Base-by-base conservation (phyloP, 1,139 yeast genomes). In the Pichia kudriavzevii region DNA sequence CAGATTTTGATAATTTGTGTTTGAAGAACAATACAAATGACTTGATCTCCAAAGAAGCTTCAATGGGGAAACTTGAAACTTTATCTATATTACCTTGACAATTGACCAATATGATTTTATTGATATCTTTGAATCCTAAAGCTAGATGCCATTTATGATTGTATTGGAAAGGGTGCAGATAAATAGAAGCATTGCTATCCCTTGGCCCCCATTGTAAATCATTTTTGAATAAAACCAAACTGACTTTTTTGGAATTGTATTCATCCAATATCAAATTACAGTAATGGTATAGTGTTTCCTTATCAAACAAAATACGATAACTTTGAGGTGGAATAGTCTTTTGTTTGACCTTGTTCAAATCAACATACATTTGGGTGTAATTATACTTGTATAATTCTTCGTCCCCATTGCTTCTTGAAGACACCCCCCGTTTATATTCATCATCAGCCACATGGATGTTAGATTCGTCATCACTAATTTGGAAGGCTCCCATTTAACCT, bases 91-190 rank as follows among this genome's bases (percentile, higher is more conserved):
- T 33, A 14, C 34, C 36, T 2, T 56, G 46, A 35, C 61, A 56
- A 38, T 56, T 43, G 5, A 56, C 33, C 13, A 56, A 33, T 4
- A 55, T 40, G 7, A 56, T 39, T 31, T 47, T 52, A 11, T 45
- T 41, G 19, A 39, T 37, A 9, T 43, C 33, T 18, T 42, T 42
- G 30, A 55, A 52, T 9, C 52, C 57, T n/a, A 57, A 38, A 1
- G 56, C 59, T 13, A 57, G 38, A 41, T 57, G 59, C 60, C 60
- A 57, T 28, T 53, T 46, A 13, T 44, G 46, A 7, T 45, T 40
- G 50, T 51, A 52, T 12, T 28, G 35, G 24, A 55, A 54, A 2
- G 61, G 61, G 31, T 52, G 57, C 24, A 56, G 46, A 10, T 47
- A 38, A 20, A 54, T 31, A 12, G 48, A 51, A 8, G 43, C 34